phyloP scores from a whole-genome alignment of 1,284 basidiomycete genomes.

The Takashimella tepidaria region DNA sequence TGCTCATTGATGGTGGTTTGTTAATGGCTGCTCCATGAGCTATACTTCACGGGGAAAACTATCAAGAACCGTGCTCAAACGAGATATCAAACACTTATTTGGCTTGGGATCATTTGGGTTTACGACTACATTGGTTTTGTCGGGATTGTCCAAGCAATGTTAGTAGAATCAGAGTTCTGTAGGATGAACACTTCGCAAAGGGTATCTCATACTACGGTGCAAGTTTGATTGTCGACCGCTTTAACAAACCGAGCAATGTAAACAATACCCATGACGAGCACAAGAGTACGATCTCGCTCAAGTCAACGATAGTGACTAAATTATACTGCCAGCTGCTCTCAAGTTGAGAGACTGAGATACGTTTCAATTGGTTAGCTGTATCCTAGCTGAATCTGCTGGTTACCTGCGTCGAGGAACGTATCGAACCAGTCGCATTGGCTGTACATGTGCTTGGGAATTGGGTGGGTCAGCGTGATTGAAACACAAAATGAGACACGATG shows the following conservation, averaged over 20 bases:
- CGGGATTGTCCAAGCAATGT: too few species aligned
- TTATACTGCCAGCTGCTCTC: background rate
- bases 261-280: background rate
- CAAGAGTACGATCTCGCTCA: background rate
- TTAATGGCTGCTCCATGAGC: background rate
- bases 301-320: background rate
- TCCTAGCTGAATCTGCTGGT: slow-evolving; percentile 34
- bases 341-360: background rate
- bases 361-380: slow-evolving; percentile 8
- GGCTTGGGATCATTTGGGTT: too few species aligned
- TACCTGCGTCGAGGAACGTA: slow-evolving; percentile 23
- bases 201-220: background rate
- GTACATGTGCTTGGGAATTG: slow-evolving; percentile 22
- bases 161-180: too few species aligned
- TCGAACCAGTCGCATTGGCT: slow-evolving; percentile 26
- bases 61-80: too few species aligned
- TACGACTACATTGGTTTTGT: too few species aligned
- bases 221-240: background rate
- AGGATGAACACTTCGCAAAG: too few species aligned
- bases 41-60: too few species aligned
- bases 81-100: too few species aligned
- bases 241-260: too few species aligned
- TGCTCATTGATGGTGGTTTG: background rate
- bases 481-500: background rate
- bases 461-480: too few species aligned